A percentile compares a stretch with the other conserved stretches of the same genome.
Evolutionary conservation across 2,329 filamentous ascomycete genomes (phyloP).

Genomic region (Sporothrix schenckii): DNA sequence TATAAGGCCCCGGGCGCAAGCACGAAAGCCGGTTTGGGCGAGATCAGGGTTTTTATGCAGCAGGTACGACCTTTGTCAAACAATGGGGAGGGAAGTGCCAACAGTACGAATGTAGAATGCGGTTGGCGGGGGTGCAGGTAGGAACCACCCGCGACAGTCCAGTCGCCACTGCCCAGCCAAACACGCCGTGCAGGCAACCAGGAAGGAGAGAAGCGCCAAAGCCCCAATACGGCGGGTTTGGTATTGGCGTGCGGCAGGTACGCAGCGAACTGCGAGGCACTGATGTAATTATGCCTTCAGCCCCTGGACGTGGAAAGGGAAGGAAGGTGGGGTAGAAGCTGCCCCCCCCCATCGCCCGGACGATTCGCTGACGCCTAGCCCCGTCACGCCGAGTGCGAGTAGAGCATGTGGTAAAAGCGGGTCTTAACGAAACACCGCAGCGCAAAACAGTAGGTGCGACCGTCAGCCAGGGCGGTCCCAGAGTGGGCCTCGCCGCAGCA

Average conservation of each 20-base stretch:
- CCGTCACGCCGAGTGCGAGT: neutral
- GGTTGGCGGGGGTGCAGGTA: constrained; percentile 25
- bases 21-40: constrained; percentile 30
- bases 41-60: constrained; percentile 26
- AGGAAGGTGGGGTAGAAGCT: constrained; percentile 21
- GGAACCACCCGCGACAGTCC: constrained; percentile 18
- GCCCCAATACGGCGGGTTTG: neutral
- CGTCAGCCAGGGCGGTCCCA: neutral
- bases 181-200: constrained; percentile 13
- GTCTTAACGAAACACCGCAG: constrained; percentile 1
- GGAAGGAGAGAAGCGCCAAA: neutral
- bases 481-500: constrained; percentile 38
- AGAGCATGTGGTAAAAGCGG: constrained; percentile 28
- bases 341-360: constrained; percentile 11
- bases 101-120: neutral
- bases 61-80: neutral
- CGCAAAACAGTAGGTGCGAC: neutral
- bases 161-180: constrained; percentile 11
- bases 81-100: neutral
- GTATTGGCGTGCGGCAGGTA: constrained; percentile 12
- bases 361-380: constrained; percentile 29
- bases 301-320: constrained; percentile 14
- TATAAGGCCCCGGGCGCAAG: constrained; percentile 30
- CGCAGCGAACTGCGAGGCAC: constrained; percentile 26
- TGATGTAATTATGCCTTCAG: constrained; percentile 32